Evolutionary conservation across 1,284 basidiomycete species (phyloP).

Genomic region (Ceratorhiza oryzae-sativae): DNA sequence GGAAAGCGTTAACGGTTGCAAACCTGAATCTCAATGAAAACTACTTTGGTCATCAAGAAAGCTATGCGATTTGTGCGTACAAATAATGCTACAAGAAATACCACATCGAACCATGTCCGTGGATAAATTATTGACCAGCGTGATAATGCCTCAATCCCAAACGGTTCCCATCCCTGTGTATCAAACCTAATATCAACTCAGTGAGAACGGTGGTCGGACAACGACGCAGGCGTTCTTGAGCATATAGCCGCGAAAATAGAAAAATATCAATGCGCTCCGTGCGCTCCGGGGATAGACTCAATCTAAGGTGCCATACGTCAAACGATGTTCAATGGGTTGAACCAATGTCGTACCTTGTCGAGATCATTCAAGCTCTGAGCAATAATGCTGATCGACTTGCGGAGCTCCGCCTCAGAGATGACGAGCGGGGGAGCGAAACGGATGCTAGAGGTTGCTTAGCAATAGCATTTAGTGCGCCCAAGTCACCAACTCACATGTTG

Average conservation of each 20-base stretch:
- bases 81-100: constrained; percentile 33
- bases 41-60: neutral
- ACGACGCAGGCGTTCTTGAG: constrained; percentile 40
- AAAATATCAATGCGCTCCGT: constrained; percentile 8
- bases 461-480: constrained; percentile 11
- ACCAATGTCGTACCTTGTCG: constrained; percentile 70
- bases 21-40: no score
- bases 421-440: constrained; percentile 96
- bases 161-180: constrained; percentile 39
- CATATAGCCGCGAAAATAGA: neutral
- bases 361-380: constrained; percentile 79
- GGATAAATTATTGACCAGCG: constrained; percentile 37
- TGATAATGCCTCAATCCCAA: constrained; percentile 18
- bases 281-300: constrained; percentile 55
- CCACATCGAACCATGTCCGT: constrained; percentile 30
- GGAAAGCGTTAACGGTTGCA: no score
- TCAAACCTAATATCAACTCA: constrained; percentile 40
- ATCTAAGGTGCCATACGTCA: constrained; percentile 52
- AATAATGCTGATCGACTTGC: constrained; percentile 79
- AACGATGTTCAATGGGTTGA: constrained; percentile 57
- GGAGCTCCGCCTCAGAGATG: constrained; percentile 84
- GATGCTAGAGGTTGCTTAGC: constrained; percentile 62
- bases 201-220: constrained; percentile 39
- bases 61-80: constrained; percentile 2
- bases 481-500: constrained; percentile 73